These are phyloP conservation scores for Phyllachora maydis DNA, from an alignment of 2,329 filamentous ascomycete species.

Conservation along the genomic window DNA sequence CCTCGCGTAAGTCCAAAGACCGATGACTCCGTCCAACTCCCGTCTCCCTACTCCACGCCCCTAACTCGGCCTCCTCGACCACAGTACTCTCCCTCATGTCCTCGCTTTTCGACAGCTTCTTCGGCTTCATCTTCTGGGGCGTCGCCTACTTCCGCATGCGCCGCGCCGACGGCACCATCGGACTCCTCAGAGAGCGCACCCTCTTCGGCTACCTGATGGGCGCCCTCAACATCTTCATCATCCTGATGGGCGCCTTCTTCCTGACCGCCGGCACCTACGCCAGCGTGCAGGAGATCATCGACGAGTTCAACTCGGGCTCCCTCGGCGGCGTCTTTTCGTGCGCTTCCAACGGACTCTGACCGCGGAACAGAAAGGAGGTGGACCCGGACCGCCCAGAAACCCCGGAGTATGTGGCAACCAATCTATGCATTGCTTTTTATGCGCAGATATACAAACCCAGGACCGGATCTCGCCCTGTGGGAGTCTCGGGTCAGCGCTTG, in stretches of 20 bases:
- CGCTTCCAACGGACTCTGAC: conserved; percentile 39
- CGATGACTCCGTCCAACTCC: too few relatives aligned
- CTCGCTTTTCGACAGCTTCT: conserved; percentile 83
- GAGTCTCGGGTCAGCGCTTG: too few relatives aligned
- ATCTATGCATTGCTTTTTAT: too few relatives aligned
- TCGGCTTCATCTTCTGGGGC: conserved; percentile 91
- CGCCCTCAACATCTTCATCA: conserved; percentile 52
- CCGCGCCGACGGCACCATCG: conserved; percentile 34
- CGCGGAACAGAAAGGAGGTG: too few relatives aligned
- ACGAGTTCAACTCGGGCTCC: conserved; percentile 41
- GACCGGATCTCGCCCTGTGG: too few relatives aligned
- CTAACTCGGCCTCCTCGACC: too few relatives aligned
- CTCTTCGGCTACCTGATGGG: conserved; percentile 29
- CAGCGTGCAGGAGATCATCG: conserved; percentile 52
- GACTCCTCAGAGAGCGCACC: conserved; percentile 29
- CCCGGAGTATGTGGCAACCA: too few relatives aligned
- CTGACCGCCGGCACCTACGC: conserved; percentile 66
- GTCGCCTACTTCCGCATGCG: conserved; percentile 65
- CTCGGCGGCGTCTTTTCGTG: conserved; percentile 63
- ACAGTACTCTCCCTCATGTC: conserved; percentile 51
- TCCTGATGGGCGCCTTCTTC: conserved; percentile 60
- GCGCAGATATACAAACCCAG: too few relatives aligned
- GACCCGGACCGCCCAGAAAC: too few relatives aligned
- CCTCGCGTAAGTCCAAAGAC: conserved; percentile 41
- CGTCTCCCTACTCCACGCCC: conserved; percentile 11